Evolutionary conservation across 805 yeast species (phyloP).

Genomic region (Tetrapisispora namnaoensis): DNA sequence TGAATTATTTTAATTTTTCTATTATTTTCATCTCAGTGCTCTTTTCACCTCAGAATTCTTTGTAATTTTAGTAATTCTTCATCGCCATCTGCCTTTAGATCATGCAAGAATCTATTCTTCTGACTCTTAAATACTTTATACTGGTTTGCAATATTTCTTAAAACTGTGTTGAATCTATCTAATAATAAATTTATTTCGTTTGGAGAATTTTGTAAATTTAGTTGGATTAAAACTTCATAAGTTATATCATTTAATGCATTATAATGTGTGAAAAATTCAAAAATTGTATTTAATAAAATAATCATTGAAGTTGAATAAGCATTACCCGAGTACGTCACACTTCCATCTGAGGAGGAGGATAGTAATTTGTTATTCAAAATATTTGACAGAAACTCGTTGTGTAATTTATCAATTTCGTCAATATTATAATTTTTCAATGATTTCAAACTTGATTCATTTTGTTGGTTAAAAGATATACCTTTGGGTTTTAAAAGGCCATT

Average conservation of each 20-base stretch:
- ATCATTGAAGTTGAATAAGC: slow-evolving; percentile 37
- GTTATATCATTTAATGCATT: slow-evolving; percentile 31
- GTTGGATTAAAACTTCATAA: slow-evolving; percentile 28
- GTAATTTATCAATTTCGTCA: slow-evolving; percentile 39
- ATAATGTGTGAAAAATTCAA: slow-evolving; percentile 32
- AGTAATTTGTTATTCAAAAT: slow-evolving; percentile 20
- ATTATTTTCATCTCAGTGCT: not conserved
- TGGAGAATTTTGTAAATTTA: slow-evolving; percentile 18
- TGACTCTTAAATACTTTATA: slow-evolving; percentile 36
- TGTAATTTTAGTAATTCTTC: slow-evolving; percentile 42
- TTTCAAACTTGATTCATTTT: not conserved
- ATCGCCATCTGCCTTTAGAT: slow-evolving; percentile 44
- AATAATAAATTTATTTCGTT: slow-evolving; percentile 19
- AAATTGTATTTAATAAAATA: slow-evolving; percentile 29
- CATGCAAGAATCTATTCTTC: slow-evolving; percentile 37
- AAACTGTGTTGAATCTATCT: slow-evolving; percentile 30
- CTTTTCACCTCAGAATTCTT: slow-evolving; percentile 19
- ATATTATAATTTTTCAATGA: slow-evolving; percentile 24
- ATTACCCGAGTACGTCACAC: slow-evolving; percentile 32
- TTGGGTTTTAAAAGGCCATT: slow-evolving; percentile 27
- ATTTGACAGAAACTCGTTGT: slow-evolving; percentile 25
- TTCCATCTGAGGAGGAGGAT: slow-evolving; percentile 10
- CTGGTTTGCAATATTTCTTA: slow-evolving; percentile 34
- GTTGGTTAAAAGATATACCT: not conserved
- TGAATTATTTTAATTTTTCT: not conserved